Evolutionary conservation across 1,284 basidiomycete species (phyloP), one percentile per base, ranked within the genome.

Genomic region (Cystobasidium pallidum): DNA sequence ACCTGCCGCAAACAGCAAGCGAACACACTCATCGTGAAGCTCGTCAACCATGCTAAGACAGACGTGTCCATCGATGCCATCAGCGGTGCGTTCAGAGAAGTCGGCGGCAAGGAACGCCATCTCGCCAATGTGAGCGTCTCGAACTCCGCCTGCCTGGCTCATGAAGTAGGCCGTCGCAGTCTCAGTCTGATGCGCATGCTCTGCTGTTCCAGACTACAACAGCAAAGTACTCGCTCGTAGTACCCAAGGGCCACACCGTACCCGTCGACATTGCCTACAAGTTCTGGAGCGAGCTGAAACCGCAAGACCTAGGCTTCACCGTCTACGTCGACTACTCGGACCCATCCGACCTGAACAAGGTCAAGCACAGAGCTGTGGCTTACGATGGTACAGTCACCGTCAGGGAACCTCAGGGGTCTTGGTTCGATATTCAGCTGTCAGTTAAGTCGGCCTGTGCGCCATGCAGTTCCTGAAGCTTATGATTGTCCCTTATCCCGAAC

Each of bases 371-470:
- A 19, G 57, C 71, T 13, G 36, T 76, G 21, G 77, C 67, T 8
- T 78, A 74, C 67, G 74, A 77, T 57, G 76, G 75, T 10, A 65
- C 63, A 2, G 76, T 75, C 32, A 75, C 67, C 41, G 45, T 78
- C 54, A 57, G 66, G 17, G 76, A 77, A 63, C 74, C 73, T 11
- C 26, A 58, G 7, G 62, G 63, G 2, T 73, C 68, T 10, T 78
- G 76, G 75, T 78, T 78, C 72, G 77, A 78, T 65, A 66, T 74
- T 24, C 72, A 73, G 47, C 73, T 78, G 75, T 76, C 17, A 34
- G 76, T 65, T 15, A 21, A 15, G 13, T 17, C 39, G n/a, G 26
- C 13, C 32, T n/a, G 8, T n/a, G 15, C 10, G 19, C 41, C 21
- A 19, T 32, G 7, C 11, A 8, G 34, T 30, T 15, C 7, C 39